Base-by-base conservation (phyloP, 2,329 filamentous ascomycete genomes). In the Metarhizium robertsii region DNA sequence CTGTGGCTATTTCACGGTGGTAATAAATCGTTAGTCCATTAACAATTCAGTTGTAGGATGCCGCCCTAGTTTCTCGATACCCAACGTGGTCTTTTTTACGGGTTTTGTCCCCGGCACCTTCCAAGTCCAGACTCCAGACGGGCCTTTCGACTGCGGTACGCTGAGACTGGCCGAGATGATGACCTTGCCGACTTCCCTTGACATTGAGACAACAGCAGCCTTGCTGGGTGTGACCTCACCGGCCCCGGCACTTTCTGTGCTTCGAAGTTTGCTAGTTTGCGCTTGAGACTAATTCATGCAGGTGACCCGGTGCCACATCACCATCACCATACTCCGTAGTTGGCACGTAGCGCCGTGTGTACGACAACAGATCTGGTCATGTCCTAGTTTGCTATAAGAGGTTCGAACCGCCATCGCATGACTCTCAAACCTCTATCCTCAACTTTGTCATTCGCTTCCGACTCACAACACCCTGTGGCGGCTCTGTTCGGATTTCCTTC, bases 311-410 rank as follows among this genome's bases (percentile, higher is more conserved):
- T 52, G 18, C 40, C 48, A 55, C 48, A 38, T 25, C 14, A 20
- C 32, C 32, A 34, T 34, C 32, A 34, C 32, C 32, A 34, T 34
- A 34, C 32, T 11, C 32, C 32, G 32, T 8, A 34, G 7, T 7
- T 34, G 32, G 32, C 32, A 34, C 32, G 32, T 14, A 46, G 52
- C 52, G 32, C 36, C 18, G 16, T 11, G 30, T 49, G 45, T 53
- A n/a, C 25, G 42, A 53, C 52, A 34, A 53, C 40, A n/a, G 16
- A 53, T 42, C 11, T 49, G 52, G 45, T 49, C 52, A 49, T 46
- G 18, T 30, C 20, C 30, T n/a, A n/a, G 43, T 43, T 38, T 25
- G n/a, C 38, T 49, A 52, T 55, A 55, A 55, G 54, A 52, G 43
- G 38, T 48, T 42, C 43, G 11, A 36, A 34, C 16, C n/a, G 42